Evolutionary conservation across 305 asterid species (phyloP), one percentile per base, ranked within the genome.

Genomic region (Fraxinus sp.): DNA sequence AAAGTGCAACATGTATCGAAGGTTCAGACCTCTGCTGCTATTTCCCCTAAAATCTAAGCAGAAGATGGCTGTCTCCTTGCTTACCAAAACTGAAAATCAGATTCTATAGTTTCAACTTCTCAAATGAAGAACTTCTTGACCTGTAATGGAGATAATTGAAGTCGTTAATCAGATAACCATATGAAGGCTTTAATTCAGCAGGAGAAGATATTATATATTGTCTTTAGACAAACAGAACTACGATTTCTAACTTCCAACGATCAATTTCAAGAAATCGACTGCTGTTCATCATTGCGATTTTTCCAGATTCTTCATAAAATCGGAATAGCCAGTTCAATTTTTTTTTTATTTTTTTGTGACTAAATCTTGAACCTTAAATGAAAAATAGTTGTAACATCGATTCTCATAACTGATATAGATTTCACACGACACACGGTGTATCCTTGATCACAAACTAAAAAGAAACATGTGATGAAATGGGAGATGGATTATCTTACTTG

Each of bases 401-500:
- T 59, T 59, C 30, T 59, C 24, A 59, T 3, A 59, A 55, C 66
- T 5, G 44, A 46, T 55, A 52, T 20, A 73, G 20, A 26, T 57
- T n/a, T 18, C 24, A 18, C 76, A 79, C 33, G 11, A 5, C 9
- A 7, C 76, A 79, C 33, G 11, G 8, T n/a, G 24, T 35, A 76
- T 55, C 78, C 49, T 73, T 20, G 70, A 57, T 10, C 66, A 81
- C 16, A 64, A 22, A 64, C 33, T 9, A 22, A 24, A 24, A 64
- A 64, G 33, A 24, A 62, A 70, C 20, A 4, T 2, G 20, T 13
- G 22, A 2, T 66, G 74, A 57, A 78, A 64, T 22, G 71, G 77
- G 49, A 80, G 85, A 85, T 64, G 44, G 20, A 75, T 57, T 33
- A 22, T 81, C 96, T 90, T 89, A 93, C 98, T 84, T 90, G 93